A percentile compares a stretch with the other conserved stretches of the same genome.
phyloP scores from a whole-genome alignment of 495 filamentous ascomycete genomes.

The Aspergillus panamensis region DNA sequence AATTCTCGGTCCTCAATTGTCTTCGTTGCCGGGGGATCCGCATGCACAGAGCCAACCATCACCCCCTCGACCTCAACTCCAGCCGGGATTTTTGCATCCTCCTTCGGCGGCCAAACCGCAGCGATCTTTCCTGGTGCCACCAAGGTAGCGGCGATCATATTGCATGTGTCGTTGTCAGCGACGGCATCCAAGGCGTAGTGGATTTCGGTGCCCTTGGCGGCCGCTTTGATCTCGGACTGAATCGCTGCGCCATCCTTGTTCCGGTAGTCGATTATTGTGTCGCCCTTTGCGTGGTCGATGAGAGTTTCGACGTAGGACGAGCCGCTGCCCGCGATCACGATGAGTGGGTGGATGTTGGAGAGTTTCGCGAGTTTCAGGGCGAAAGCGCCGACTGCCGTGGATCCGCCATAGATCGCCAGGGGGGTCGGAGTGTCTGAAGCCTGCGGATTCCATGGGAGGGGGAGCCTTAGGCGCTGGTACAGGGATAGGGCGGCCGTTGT shows the following conservation, averaged over 20 bases:
- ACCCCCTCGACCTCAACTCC: background rate
- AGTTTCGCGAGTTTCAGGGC: constrained; percentile 62
- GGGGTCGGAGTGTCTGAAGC: constrained; percentile 25
- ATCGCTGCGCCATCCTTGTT: constrained; percentile 25
- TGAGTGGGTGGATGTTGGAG: constrained; percentile 71
- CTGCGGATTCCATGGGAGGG: constrained; percentile 57
- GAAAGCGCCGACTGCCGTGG: constrained; percentile 64
- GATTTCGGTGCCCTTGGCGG: background rate
- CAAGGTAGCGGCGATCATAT: background rate
- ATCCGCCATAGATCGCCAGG: constrained; percentile 65
- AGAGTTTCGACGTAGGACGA: constrained; percentile 53
- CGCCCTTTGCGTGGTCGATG: constrained; percentile 62
- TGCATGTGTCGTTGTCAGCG: background rate
- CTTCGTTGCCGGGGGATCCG: background rate
- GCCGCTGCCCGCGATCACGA: constrained; percentile 62
- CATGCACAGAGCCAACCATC: background rate
- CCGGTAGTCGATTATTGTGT: constrained; percentile 70
- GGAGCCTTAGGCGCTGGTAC: constrained; percentile 55
- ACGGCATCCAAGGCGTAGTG: background rate
- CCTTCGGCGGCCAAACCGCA: background rate
- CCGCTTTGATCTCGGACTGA: background rate
- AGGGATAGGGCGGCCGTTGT: constrained; percentile 69
- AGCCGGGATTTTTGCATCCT: background rate
- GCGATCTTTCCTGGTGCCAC: background rate
- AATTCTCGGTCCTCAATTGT: constrained; percentile 6